Base-by-base conservation (phyloP, 352 stramenopile genomes). In the Phytophthora ohioensis region DNA sequence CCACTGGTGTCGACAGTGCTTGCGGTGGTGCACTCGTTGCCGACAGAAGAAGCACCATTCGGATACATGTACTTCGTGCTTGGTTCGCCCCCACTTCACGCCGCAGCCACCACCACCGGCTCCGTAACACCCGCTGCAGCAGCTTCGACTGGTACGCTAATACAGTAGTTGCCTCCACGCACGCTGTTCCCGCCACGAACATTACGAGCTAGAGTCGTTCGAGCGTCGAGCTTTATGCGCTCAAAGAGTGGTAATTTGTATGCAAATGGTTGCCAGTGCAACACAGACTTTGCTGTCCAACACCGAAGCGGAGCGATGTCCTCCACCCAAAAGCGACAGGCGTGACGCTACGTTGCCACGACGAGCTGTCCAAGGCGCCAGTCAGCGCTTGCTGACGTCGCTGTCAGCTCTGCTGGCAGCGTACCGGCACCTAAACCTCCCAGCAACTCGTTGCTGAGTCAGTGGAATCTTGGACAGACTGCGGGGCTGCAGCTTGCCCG, bases 31-130 rank as follows among this genome's bases (percentile, higher is more conserved):
- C 45, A 46, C 55, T 67, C 51, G 53, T 59, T 67, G 13, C 27
- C 21, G 31, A 58, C 69, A 73, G 57, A 77, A 73, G 58, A 51
- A 73, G 57, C 53, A 68, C 57, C 11, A 8, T 9, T 34, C 42
- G 42, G 42, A 63, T 53, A 59, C 32, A 53, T 35, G 21, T 27
- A 27, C 21, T 27, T 27, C 21, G 21, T 27, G 38, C 58, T 57
- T 64, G 46, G 52, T 73, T 52, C 57, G 43, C 53, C 69, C 57
- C 39, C 17, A 53, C 59, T 68, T 62, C 61, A 32, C 31, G 3
- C 9, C 17, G 60, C 56, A 36, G 56, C 31, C 48, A 63, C 30
- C 41, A 56, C 60, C 61, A 49, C 21, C 59, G 57, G 45, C 49
- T 45, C 34, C n/a, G 30, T 36, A 35, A n/a, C n/a, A n/a, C 9